Evolutionary conservation across 441 rosid species (phyloP), one percentile per base, ranked within the genome.

Genomic region (Bocquillonia castaneifolia): DNA sequence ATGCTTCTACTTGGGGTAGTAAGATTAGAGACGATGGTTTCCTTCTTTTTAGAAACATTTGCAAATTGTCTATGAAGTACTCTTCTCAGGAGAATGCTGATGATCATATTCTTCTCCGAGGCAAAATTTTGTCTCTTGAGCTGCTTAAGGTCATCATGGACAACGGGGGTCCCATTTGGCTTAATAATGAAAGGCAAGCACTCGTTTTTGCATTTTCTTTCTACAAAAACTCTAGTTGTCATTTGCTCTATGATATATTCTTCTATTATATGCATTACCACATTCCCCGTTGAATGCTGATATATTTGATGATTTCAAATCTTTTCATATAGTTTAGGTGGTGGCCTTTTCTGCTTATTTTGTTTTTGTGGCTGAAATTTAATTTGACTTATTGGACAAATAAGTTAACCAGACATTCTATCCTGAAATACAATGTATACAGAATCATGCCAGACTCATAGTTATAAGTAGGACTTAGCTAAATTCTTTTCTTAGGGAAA

Each of bases 51-150:
- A 91, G 84, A 83, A 91, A 93, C 72, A 77, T 93, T 40, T 88
- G 97, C 66, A 91, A 91, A 78, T 72, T 93, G 79, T 93, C 98
- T 9, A 93, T 93, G 98, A 93, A 89, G 79, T 89, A 82, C 76
- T 88, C 97, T 0, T 84, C 97, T 6, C 97, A 89, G 74, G 97
- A 89, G 76, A 88, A 84, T 68, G 81, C 93, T 0, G 98, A 93
- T 83, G 96, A 93, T 77, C 93, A 88, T 71, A 93, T 93, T 75
- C 88, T 91, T 56, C 77, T 91, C 80, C 86, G 99, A 69, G 99
- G 99, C 53, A 93, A 91, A 80, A 83, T 86, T 42, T 64, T 91
- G 80, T 94, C 97, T 25, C 80, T 94, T 58, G 97, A 94, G 80
- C 80, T 91, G 79, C 90, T 94, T 67, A 91, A 86, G 82, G 97